Percentiles rank a stretch among this genome's conserved stretches.
phyloP scores from a whole-genome alignment of 164 flowering plant genomes.

The Sedum album region DNA sequence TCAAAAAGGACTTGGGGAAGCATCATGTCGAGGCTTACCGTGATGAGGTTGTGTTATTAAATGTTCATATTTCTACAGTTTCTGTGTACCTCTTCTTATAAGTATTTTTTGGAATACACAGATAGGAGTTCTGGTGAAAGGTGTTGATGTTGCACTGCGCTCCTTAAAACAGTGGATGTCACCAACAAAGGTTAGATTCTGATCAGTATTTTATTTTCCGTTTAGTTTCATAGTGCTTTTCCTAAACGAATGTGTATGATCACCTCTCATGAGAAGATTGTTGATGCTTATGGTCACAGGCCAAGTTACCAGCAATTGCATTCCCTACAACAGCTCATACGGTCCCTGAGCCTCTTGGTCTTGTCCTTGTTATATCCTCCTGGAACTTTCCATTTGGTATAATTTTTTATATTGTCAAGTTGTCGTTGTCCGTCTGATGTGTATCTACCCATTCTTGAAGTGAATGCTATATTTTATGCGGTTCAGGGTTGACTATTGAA shows the following conservation, averaged over 20 bases:
- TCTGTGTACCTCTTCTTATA: background rate
- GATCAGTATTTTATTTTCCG: background rate
- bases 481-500: slow-evolving; percentile 30
- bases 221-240: background rate
- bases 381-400: slow-evolving; percentile 7
- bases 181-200: background rate
- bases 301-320: slow-evolving; percentile 1
- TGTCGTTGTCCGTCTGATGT: background rate
- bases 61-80: background rate
- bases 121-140: slow-evolving; percentile 6
- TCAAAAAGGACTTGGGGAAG: slow-evolving; percentile 3
- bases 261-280: too few species aligned
- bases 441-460: background rate
- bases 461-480: background rate
- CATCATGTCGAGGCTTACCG: slow-evolving; percentile 6
- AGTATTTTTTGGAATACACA: background rate
- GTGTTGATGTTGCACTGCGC: background rate
- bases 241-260: background rate
- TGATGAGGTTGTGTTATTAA: background rate
- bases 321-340: slow-evolving; percentile 1
- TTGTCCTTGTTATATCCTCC: slow-evolving; percentile 1
- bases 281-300: background rate
- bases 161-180: slow-evolving; percentile 7
- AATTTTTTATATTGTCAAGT: background rate
- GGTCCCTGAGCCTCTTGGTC: slow-evolving; percentile 6